A percentile compares a stretch with the other conserved stretches of the same genome.
Conservation (phyloP, 2,329 filamentous ascomycete species). For the Pseudocercospora ulei region DNA sequence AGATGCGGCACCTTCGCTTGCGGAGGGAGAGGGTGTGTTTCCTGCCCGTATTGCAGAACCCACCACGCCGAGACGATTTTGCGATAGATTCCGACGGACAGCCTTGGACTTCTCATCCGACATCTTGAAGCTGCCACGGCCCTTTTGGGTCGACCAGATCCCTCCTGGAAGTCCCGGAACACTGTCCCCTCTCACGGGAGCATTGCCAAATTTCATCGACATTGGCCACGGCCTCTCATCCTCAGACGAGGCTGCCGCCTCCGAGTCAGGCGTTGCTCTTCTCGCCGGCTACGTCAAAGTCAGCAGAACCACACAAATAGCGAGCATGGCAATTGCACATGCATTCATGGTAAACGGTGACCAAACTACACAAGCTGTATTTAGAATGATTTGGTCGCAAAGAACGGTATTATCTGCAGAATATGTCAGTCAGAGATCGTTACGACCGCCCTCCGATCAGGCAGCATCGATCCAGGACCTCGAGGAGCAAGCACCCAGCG, state of each 20-base stretch:
- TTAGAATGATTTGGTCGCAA: slow-evolving; percentile 5
- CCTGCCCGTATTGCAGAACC: slow-evolving; percentile 23
- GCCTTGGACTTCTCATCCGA: slow-evolving; percentile 28
- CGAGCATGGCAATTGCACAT: slow-evolving; percentile 4
- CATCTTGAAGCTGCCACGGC: slow-evolving; percentile 31
- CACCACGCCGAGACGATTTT: slow-evolving; percentile 4
- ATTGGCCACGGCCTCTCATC: slow-evolving; percentile 54
- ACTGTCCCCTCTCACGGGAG: slow-evolving; percentile 27
- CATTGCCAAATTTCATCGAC: slow-evolving; percentile 49
- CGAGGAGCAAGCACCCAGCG: no score
- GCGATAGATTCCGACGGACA: slow-evolving; percentile 5
- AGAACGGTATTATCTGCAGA: slow-evolving; percentile 18
- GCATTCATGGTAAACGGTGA: slow-evolving; percentile 25
- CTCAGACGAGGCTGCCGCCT: slow-evolving; percentile 86
- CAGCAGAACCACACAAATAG: slow-evolving; percentile 14
- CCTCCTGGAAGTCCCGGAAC: slow-evolving; percentile 39
- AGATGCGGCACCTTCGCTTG: slow-evolving; percentile 42
- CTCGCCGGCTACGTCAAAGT: slow-evolving; percentile 43
- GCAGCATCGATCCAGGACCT: no score
- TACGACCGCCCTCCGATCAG: not conserved
- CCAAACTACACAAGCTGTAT: slow-evolving; percentile 1
- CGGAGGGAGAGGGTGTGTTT: slow-evolving; percentile 33
- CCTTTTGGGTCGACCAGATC: slow-evolving; percentile 30
- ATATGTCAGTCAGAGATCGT: slow-evolving; percentile 5
- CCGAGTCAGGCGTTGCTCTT: slow-evolving; percentile 84